Conservation (phyloP, 495 filamentous ascomycete genomes). For the Delitschia confertaspora region DNA sequence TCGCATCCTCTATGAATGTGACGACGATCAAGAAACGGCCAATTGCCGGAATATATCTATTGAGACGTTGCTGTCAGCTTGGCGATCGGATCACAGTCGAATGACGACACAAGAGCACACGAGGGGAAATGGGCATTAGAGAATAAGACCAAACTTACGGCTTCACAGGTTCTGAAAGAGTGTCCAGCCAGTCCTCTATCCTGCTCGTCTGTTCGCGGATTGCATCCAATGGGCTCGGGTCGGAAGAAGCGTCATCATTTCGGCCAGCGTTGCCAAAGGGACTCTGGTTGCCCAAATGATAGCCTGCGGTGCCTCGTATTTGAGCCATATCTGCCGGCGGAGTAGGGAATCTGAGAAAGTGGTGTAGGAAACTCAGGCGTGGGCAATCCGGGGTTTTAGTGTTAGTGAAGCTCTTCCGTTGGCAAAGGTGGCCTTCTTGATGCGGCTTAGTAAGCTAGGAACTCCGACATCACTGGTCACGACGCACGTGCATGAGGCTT, state of each 20-base stretch:
- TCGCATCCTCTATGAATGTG: slow-evolving; percentile 93
- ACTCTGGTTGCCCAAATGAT: slow-evolving; percentile 70
- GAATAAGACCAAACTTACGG: slow-evolving; percentile 59
- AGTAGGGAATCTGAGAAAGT: slow-evolving; percentile 2
- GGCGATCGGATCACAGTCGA: neutral
- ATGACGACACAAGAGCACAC: too few relatives aligned
- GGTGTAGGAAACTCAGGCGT: slow-evolving; percentile 6
- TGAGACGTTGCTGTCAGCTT: slow-evolving; percentile 11
- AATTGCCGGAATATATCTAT: slow-evolving; percentile 85
- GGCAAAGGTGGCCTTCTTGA: neutral
- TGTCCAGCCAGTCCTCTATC: slow-evolving; percentile 92
- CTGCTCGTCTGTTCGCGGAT: slow-evolving; percentile 94
- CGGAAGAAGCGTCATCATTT: slow-evolving; percentile 53
- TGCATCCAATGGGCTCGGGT: slow-evolving; percentile 80
- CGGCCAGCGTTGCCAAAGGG: slow-evolving; percentile 45
- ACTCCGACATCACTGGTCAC: too few relatives aligned
- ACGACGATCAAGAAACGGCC: slow-evolving; percentile 97
- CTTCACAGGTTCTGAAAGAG: slow-evolving; percentile 80
- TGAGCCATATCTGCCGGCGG: slow-evolving; percentile 62
- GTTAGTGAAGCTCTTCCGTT: slow-evolving; percentile 7
- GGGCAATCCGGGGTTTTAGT: slow-evolving; percentile 17
- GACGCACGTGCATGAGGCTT: too few relatives aligned
- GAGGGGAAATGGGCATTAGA: neutral
- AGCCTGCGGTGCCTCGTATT: slow-evolving; percentile 91
- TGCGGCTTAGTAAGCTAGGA: neutral